Evolutionary conservation across 2,329 filamentous ascomycete genomes (phyloP).

Genomic region (Acephala macrosclerotiorum): DNA sequence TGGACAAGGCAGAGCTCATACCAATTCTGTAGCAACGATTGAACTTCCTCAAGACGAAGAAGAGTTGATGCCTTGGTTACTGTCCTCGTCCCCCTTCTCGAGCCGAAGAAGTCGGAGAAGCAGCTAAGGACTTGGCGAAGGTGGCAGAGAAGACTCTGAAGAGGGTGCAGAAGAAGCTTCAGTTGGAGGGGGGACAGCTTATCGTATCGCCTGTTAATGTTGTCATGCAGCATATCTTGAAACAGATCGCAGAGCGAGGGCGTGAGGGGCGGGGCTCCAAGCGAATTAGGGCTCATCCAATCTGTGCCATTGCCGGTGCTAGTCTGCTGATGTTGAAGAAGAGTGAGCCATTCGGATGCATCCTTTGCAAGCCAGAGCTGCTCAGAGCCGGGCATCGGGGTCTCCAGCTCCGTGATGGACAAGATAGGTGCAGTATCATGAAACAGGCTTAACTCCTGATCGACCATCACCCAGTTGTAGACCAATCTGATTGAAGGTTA

Average conservation of each 20-base stretch:
- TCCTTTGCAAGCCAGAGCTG: slow-evolving; percentile 67
- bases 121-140: slow-evolving; percentile 70
- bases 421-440: slow-evolving; percentile 69
- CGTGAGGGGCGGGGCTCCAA: slow-evolving; percentile 59
- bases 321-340: slow-evolving; percentile 56
- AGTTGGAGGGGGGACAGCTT: slow-evolving; percentile 62
- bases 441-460: slow-evolving; percentile 74
- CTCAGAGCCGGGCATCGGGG: slow-evolving; percentile 68
- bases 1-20: slow-evolving; percentile 67
- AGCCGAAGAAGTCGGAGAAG: slow-evolving; percentile 62
- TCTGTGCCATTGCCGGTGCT: slow-evolving; percentile 58
- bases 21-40: slow-evolving; percentile 70
- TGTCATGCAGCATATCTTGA: slow-evolving; percentile 71
- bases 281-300: slow-evolving; percentile 54
- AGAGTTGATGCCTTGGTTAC: slow-evolving; percentile 67
- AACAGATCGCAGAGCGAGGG: slow-evolving; percentile 71
- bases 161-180: slow-evolving; percentile 71
- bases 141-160: slow-evolving; percentile 71
- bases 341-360: slow-evolving; percentile 64
- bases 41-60: slow-evolving; percentile 68
- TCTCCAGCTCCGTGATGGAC: slow-evolving; percentile 69
- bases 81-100: slow-evolving; percentile 52
- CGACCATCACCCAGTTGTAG: slow-evolving; percentile 80
- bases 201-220: slow-evolving; percentile 57
- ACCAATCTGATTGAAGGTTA: slow-evolving; percentile 58